A percentile compares a stretch with the other conserved stretches of the same genome.
Evolutionary conservation across 1,284 basidiomycete species (phyloP).

Genomic region (Ustilago shanxiensis): DNA sequence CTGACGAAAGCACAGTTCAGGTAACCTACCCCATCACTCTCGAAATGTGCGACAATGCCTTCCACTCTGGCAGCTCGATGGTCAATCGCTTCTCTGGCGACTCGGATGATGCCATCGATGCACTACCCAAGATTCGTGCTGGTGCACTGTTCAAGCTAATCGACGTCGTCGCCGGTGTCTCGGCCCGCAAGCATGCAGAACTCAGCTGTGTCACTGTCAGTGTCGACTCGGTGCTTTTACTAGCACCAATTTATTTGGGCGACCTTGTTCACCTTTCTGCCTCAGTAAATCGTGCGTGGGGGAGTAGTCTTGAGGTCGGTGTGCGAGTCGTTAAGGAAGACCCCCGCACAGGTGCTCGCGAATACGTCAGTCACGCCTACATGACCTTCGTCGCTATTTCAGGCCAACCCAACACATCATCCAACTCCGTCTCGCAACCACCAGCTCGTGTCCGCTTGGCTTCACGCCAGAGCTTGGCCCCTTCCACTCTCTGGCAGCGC

Average conservation of each 20-base stretch:
- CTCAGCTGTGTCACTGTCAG: slow-evolving; percentile 70
- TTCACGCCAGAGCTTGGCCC: slow-evolving; percentile 30
- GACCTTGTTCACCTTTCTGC: slow-evolving; percentile 67
- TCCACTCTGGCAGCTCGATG: slow-evolving; percentile 23
- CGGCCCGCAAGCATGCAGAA: slow-evolving; percentile 69
- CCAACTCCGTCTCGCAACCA: slow-evolving; percentile 16
- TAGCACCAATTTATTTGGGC: slow-evolving; percentile 60
- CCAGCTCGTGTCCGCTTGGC: slow-evolving; percentile 51
- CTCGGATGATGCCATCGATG: slow-evolving; percentile 6
- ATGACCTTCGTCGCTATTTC: slow-evolving; percentile 70
- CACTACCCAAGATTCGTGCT: slow-evolving; percentile 59
- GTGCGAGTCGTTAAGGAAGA: slow-evolving; percentile 69
- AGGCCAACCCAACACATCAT: slow-evolving; percentile 15
- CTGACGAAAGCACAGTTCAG: slow-evolving; percentile 51
- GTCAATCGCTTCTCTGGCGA: slow-evolving; percentile 10
- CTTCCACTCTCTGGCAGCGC: slow-evolving; percentile 22
- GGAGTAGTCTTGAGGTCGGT: slow-evolving; percentile 70
- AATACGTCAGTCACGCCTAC: slow-evolving; percentile 71
- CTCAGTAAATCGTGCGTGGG: slow-evolving; percentile 71
- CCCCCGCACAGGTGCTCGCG: slow-evolving; percentile 48
- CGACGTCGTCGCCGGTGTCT: slow-evolving; percentile 71
- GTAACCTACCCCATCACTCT: slow-evolving; percentile 56
- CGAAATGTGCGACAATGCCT: slow-evolving; percentile 56
- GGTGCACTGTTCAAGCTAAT: slow-evolving; percentile 71
- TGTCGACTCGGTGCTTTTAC: slow-evolving; percentile 68